Conservation (phyloP, 2,329 filamentous ascomycete genomes). For the Grosmannia penicillata region DNA sequence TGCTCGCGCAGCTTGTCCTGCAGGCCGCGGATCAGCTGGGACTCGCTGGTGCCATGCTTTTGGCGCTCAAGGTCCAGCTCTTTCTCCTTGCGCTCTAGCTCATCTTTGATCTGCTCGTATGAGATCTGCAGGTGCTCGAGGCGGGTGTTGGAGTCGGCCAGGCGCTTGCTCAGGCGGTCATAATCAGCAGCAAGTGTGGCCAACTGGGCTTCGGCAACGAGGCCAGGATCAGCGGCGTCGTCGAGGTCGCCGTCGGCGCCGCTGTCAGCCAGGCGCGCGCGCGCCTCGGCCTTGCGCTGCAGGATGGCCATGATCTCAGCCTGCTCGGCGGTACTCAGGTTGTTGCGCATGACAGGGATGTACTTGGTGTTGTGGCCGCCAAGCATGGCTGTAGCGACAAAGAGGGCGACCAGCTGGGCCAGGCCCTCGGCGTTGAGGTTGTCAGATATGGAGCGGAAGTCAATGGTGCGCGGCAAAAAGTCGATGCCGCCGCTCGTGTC, state of each 20-base stretch:
- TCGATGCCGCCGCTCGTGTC: conserved; percentile 11
- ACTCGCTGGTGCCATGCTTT: conserved; percentile 36
- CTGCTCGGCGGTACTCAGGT: conserved; percentile 21
- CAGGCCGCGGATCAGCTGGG: conserved; percentile 36
- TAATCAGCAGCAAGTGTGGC: conserved; percentile 33
- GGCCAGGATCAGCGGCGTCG: conserved; percentile 30
- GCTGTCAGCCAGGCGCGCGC: conserved; percentile 20
- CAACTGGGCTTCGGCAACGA: conserved; percentile 42
- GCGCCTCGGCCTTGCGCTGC: conserved; percentile 29
- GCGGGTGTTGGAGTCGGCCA: conserved; percentile 43
- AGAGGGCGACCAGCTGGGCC: conserved; percentile 9
- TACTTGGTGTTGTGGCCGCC: conserved; percentile 15
- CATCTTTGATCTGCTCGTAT: conserved; percentile 49
- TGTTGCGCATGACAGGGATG: conserved; percentile 17
- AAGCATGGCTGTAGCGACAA: conserved; percentile 25
- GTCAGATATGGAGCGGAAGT: conserved; percentile 11
- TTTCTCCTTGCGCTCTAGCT: conserved; percentile 41
- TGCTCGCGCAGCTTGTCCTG: conserved; percentile 47
- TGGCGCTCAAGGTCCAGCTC: conserved; percentile 39
- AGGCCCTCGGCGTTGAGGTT: conserved; percentile 10
- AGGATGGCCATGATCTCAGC: conserved; percentile 32
- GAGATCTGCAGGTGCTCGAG: conserved; percentile 45
- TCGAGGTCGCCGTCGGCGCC: conserved; percentile 22
- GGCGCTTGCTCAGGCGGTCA: conserved; percentile 37
- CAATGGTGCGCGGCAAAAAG: conserved; percentile 11